phyloP scores from a whole-genome alignment of 2,329 filamentous ascomycete genomes.

The Alternaria incomplexa region DNA sequence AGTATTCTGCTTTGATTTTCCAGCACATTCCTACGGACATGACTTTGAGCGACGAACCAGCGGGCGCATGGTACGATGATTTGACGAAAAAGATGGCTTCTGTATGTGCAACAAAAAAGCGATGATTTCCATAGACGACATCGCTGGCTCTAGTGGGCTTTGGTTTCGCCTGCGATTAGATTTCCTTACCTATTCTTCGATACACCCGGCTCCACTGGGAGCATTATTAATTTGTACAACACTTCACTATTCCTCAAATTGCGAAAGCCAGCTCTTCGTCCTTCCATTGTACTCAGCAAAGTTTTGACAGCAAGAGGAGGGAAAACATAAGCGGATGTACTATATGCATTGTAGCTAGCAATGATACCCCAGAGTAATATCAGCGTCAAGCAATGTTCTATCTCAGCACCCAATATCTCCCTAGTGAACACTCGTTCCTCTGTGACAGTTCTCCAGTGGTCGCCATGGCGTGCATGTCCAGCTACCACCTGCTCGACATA shows the following conservation, averaged over 20 bases:
- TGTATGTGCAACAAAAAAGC: slow-evolving; percentile 17
- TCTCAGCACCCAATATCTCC: background rate
- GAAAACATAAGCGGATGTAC: background rate
- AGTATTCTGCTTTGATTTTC: slow-evolving; percentile 4
- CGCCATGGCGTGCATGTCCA: background rate
- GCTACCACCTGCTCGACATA: background rate
- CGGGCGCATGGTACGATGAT: slow-evolving; percentile 15
- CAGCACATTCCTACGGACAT: background rate
- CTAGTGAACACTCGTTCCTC: background rate
- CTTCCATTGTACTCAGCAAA: background rate
- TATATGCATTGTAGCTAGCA: background rate
- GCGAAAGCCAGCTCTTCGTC: background rate
- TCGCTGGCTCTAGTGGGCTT: background rate
- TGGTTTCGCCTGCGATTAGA: slow-evolving; percentile 6
- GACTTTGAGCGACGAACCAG: slow-evolving; percentile 13
- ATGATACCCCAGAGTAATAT: background rate
- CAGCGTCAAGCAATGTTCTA: background rate
- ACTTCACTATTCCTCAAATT: background rate
- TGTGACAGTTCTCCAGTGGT: background rate
- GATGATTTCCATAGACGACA: slow-evolving; percentile 8
- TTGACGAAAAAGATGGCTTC: slow-evolving; percentile 18
- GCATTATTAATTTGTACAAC: slow-evolving; percentile 15
- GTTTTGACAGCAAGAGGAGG: background rate
- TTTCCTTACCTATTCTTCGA: background rate
- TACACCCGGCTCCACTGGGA: slow-evolving; percentile 4